Evolutionary conservation across 441 rosid species (phyloP).

Genomic region (Populus hybrid): DNA sequence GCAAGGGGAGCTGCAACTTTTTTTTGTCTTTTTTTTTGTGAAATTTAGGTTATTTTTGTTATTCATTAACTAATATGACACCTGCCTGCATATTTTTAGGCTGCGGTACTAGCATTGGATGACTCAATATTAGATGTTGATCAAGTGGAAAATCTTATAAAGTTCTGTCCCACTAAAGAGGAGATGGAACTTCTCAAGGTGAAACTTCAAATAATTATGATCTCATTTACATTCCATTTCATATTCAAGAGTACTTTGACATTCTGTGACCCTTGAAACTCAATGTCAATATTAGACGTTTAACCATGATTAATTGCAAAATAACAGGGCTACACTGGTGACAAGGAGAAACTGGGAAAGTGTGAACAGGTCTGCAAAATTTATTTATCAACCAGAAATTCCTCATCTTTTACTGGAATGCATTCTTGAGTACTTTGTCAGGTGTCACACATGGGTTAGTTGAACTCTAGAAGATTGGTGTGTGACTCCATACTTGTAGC

Average conservation of each 20-base stretch:
- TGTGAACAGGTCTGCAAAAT: slow-evolving; percentile 83
- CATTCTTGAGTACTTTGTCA: slow-evolving; percentile 10
- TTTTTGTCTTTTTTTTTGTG: not conserved
- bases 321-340: slow-evolving; percentile 69
- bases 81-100: slow-evolving; percentile 46
- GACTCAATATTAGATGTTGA: slow-evolving; percentile 85
- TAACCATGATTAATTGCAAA: slow-evolving; percentile 9
- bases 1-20: not conserved
- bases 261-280: slow-evolving; percentile 1
- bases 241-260: slow-evolving; percentile 10
- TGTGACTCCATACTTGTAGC: not conserved
- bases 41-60: slow-evolving; percentile 13
- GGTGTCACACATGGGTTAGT: slow-evolving; percentile 10
- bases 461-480: slow-evolving; percentile 7
- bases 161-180: slow-evolving; percentile 96
- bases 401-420: slow-evolving; percentile 6
- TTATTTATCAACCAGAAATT: slow-evolving; percentile 8
- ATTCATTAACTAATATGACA: not conserved
- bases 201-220: slow-evolving; percentile 25
- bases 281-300: slow-evolving; percentile 1
- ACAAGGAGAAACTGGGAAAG: slow-evolving; percentile 77
- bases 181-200: slow-evolving; percentile 99
- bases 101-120: slow-evolving; percentile 95
- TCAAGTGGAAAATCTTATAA: slow-evolving; percentile 97
- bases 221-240: slow-evolving; percentile 13